Evolutionary conservation across 2,329 filamentous ascomycete species (phyloP).

Genomic region (Lasiodiplodia hormozganensis): DNA sequence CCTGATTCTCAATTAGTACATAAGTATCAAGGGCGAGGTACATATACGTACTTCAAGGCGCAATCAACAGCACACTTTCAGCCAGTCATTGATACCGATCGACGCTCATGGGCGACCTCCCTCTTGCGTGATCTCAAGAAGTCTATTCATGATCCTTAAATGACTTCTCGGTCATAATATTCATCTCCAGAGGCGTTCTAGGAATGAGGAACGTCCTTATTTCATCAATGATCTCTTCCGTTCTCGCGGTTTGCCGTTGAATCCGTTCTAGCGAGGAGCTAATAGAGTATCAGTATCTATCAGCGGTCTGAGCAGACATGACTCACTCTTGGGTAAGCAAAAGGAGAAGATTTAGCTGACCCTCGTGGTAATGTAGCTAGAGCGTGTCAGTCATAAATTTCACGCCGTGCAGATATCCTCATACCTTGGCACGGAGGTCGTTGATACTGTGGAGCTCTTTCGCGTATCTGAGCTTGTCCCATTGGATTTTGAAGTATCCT

Average conservation of each 20-base stretch:
- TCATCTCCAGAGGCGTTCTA: neutral
- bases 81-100: neutral
- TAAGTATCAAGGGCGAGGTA: too few species aligned
- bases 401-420: neutral
- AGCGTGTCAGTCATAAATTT: too few species aligned
- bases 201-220: neutral
- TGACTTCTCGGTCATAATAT: neutral
- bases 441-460: neutral
- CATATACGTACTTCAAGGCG: neutral
- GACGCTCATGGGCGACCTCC: neutral
- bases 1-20: neutral
- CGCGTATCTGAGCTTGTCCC: conserved; percentile 3
- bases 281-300: neutral
- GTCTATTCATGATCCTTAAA: neutral
- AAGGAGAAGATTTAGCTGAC: neutral
- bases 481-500: neutral
- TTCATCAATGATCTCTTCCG: neutral
- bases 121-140: neutral
- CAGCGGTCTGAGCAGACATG: neutral
- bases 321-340: neutral
- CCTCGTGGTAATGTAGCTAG: neutral
- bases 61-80: neutral
- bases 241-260: neutral
- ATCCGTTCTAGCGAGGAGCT: conserved; percentile 2
- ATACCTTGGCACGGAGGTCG: conserved; percentile 1